Conservation (phyloP, 2,329 filamentous ascomycete species). For the Xylaria sp. region DNA sequence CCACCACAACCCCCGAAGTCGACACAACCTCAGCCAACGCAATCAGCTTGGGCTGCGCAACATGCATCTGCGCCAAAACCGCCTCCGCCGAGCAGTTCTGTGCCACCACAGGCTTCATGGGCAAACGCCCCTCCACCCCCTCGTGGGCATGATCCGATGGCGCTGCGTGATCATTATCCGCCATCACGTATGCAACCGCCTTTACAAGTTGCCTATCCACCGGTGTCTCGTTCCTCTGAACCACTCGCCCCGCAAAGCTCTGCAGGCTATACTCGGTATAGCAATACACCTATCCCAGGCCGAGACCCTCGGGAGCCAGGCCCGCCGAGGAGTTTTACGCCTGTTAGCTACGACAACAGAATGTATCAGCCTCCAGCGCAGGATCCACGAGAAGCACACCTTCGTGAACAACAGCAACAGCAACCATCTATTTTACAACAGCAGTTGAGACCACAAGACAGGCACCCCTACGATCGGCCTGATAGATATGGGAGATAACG, state of each 20-base stretch:
- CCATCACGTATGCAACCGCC: conserved; percentile 47
- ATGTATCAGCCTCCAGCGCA: conserved; percentile 53
- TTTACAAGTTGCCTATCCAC: conserved; percentile 51
- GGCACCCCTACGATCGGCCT: conserved; percentile 53
- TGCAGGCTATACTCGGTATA: conserved; percentile 57
- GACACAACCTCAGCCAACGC: conserved; percentile 50
- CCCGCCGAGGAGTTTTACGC: conserved; percentile 59
- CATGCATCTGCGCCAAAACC: conserved; percentile 53
- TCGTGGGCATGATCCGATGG: conserved; percentile 48
- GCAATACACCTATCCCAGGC: conserved; percentile 55
- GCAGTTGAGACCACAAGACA: conserved; percentile 57
- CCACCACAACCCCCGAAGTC: conserved; percentile 50
- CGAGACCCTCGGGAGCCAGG: conserved; percentile 56
- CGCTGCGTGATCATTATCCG: conserved; percentile 47
- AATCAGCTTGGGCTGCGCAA: conserved; percentile 54
- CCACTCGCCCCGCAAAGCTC: conserved; percentile 54
- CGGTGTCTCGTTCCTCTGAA: conserved; percentile 55
- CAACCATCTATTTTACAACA: conserved; percentile 52
- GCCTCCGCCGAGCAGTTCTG: conserved; percentile 48
- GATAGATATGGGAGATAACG: conserved; percentile 58
- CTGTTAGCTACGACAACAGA: conserved; percentile 56
- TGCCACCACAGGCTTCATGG: conserved; percentile 52
- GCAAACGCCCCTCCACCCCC: conserved; percentile 46
- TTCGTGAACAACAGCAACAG: conserved; percentile 50
- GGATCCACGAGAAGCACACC: conserved; percentile 52